Evolutionary conservation across 495 filamentous ascomycete genomes (phyloP), one percentile per base, ranked within the genome.

Genomic region (Thozetella sp.): DNA sequence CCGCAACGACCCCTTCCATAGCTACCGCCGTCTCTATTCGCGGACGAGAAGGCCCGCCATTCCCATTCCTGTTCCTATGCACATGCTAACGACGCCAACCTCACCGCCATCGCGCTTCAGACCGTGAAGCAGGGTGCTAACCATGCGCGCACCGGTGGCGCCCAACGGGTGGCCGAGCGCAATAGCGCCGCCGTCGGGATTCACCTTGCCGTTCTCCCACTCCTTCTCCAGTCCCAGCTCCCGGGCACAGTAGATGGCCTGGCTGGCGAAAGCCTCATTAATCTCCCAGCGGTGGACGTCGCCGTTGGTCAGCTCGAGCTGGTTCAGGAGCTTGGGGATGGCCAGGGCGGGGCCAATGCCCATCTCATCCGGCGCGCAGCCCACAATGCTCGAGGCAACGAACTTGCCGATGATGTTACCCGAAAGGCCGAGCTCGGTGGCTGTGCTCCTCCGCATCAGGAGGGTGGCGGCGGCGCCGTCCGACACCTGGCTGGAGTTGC

Each of bases 201-300:
- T 97, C 1, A 97, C 88, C 78, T 80, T 83, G 2, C 81, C 83
- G 62, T 83, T 73, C 63, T 82, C 82, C 77, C 87, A 83, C 10
- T 61, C 76, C 58, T 73, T 67, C 65, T 88, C 83, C 25, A 93
- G 69, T 0, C 91, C 91, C 19, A 97, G 76, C 73, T 88, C 83
- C 63, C 91, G 76, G 30, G 92, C 70, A 67, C 89, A 94, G 76
- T 96, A 91, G 11, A 97, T 70, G 13, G 91, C 88, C 77, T 97
- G 93, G 55, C 88, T 90, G 2, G 93, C 93, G 75, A 97, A 97
- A 20, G 93, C 93, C 81, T 97, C 93, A 73, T 97, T 97, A 71
- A 97, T 88, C 81, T 97, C 93, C 93, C 93, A 97, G n/a, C 94
- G 77, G 4, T 88, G 84, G 0, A 97, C 88, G 52, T 97, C 91